Conservation (phyloP, 495 filamentous ascomycete species). For the Parathielavia appendiculata region DNA sequence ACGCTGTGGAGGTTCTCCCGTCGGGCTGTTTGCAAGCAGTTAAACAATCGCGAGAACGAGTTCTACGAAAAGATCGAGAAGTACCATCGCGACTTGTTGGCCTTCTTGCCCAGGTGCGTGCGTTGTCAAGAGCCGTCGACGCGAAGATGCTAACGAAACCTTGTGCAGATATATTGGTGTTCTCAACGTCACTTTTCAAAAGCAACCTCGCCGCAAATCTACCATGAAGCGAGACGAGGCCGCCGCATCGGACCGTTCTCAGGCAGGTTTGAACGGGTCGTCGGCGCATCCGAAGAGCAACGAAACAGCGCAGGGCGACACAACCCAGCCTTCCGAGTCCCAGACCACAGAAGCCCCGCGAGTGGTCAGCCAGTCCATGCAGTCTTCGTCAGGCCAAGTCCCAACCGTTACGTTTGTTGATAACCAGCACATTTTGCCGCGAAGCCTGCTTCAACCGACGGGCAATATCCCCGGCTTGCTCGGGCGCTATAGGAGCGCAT, state of each 20-base stretch:
- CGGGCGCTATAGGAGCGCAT: conserved; percentile 36
- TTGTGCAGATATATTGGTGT: conserved; percentile 83
- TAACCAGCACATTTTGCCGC: conserved; percentile 91
- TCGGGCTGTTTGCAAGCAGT: conserved; percentile 92
- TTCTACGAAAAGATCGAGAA: conserved; percentile 96
- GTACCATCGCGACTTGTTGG: conserved; percentile 80
- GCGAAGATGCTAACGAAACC: neutral
- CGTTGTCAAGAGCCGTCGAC: neutral
- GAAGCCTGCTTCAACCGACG: conserved; percentile 58
- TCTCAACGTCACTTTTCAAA: conserved; percentile 93
- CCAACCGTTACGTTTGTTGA: conserved; percentile 94
- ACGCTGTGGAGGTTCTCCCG: conserved; percentile 94
- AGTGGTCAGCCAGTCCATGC: conserved; percentile 75
- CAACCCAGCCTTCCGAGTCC: conserved; percentile 4
- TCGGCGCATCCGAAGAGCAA: conserved; percentile 16
- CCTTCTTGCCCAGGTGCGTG: conserved; percentile 85
- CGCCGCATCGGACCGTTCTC: conserved; percentile 18
- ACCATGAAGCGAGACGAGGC: conserved; percentile 42
- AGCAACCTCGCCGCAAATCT: conserved; percentile 65
- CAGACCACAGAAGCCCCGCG: conserved; percentile 35
- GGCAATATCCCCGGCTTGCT: conserved; percentile 16
- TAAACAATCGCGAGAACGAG: conserved; percentile 95
- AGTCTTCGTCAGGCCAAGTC: conserved; percentile 47
- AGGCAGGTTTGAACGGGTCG: conserved; percentile 9
- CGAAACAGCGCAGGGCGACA: conserved; percentile 4